phyloP scores from a whole-genome alignment of 208 protist species.

The Acanthamoeba sp. region DNA sequence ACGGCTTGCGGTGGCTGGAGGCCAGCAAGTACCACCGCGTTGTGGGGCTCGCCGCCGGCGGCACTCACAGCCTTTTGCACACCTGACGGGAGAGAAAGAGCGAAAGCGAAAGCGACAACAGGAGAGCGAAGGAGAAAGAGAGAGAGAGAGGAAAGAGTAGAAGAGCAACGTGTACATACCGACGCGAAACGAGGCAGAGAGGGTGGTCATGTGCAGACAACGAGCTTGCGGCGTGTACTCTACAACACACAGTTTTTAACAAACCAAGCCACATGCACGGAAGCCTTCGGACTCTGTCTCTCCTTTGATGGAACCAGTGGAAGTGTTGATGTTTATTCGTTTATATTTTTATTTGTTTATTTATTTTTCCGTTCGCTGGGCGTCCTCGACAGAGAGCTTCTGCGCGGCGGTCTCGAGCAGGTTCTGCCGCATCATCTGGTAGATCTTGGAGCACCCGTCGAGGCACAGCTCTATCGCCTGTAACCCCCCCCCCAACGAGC shows the following conservation, averaged over 20 bases:
- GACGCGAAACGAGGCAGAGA: too few relatives aligned
- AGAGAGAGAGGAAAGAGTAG: too few relatives aligned
- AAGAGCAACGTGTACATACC: too few relatives aligned
- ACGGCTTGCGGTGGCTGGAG: background rate
- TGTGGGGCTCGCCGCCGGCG: background rate
- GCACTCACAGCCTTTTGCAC: background rate
- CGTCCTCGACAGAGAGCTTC: constrained; percentile 54
- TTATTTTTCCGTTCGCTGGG: background rate
- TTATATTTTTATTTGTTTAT: background rate
- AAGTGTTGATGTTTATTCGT: background rate
- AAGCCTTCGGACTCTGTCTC: too few relatives aligned
- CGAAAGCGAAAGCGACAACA: background rate
- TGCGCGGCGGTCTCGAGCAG: constrained; percentile 67
- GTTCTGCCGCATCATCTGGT: constrained; percentile 79
- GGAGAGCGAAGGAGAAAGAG: too few relatives aligned
- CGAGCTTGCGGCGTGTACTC: too few relatives aligned
- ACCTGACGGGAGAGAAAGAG: constrained; percentile 7
- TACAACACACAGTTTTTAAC: too few relatives aligned
- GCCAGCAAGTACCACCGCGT: background rate
- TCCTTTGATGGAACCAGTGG: too few relatives aligned
- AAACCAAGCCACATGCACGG: too few relatives aligned
- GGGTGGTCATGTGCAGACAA: too few relatives aligned
- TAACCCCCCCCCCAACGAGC: too few relatives aligned
- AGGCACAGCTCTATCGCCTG: constrained; percentile 84
- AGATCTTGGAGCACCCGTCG: constrained; percentile 86